Evolutionary conservation across 352 stramenopile species (phyloP), one percentile per base, ranked within the genome.

Genomic region (Peronospora belbahrii): DNA sequence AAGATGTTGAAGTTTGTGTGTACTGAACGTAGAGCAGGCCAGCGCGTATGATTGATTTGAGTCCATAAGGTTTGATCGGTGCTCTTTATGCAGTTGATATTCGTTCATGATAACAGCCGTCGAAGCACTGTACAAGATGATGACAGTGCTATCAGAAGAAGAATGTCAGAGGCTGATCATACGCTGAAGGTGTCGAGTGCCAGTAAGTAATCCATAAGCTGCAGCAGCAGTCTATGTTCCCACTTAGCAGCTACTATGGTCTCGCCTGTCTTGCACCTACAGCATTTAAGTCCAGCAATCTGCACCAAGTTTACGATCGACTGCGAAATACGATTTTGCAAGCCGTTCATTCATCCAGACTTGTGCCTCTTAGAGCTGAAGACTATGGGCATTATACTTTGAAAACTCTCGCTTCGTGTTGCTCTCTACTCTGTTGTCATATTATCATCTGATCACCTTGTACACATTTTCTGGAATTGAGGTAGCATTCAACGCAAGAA

Each of bases 281-380:
- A 42, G 37, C 27, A 42, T 36, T 54, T 62, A 35, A 44, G 48
- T 59, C 42, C 54, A 62, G 54, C 33, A 15, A 43, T 23, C 3
- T 19, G 15, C 14, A 18, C 32, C 14, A 38, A 20, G 32, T 15
- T 22, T 1, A 38, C 18, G 32, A 4, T 42, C 23, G 5, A 32
- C 42, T 41, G 32, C 23, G 39, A 44, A 42, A 39, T 33, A 52
- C 40, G 19, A 46, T 37, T n/a, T 35, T 5, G 14, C 23, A 28
- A 15, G 6, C 3, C 4, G 27, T 13, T n/a, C 28, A 20, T 39
- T 14, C 11, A 28, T 48, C 10, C 27, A 38, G 15, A 37, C 20
- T 17, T 32, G 24, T 19, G 14, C 20, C 28, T 9, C 17, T 45
- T 52, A 11, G 44, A 45, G 24, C 6, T 42, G 18, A 15, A 24